Conservation (phyloP, 176 grass and related monocot genomes). For the Eleusine indica region DNA sequence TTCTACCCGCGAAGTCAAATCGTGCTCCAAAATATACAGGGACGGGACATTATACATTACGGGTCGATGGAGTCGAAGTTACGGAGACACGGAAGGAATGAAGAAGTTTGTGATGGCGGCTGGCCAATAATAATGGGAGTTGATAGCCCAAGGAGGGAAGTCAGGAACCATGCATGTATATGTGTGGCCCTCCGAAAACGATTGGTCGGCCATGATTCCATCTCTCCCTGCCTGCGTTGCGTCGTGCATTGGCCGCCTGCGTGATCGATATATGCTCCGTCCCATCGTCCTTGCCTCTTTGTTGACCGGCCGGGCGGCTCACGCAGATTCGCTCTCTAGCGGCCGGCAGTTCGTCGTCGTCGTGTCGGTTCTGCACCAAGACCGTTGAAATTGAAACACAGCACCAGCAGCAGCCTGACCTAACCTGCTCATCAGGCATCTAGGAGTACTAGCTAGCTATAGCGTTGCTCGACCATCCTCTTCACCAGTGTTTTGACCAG, state of each 20-base stretch:
- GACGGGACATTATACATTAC: not conserved
- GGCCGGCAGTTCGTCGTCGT: not conserved
- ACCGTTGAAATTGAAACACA: constrained; percentile 3
- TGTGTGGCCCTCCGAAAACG: not conserved
- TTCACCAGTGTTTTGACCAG: no score
- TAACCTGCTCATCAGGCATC: not conserved
- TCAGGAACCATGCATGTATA: not conserved
- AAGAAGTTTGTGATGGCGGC: not conserved
- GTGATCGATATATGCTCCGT: not conserved
- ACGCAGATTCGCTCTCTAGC: not conserved
- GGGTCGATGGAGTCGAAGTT: not conserved
- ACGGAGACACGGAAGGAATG: not conserved
- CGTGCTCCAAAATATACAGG: not conserved
- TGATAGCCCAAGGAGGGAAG: not conserved
- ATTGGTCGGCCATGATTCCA: not conserved
- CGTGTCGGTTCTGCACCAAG: constrained; percentile 1
- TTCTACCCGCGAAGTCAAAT: not conserved
- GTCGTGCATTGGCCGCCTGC: constrained; percentile 14
- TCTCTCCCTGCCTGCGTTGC: not conserved
- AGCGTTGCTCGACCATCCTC: no score
- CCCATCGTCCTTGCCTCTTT: not conserved
- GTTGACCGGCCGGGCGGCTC: not conserved
- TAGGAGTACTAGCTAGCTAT: no score
- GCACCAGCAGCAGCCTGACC: not conserved
- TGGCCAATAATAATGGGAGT: not conserved